A percentile compares a stretch with the other conserved stretches of the same genome.
These are phyloP conservation scores for Fusarium haematococcum DNA, from an alignment of 2,329 filamentous ascomycete species.

Conservation along the genomic window DNA sequence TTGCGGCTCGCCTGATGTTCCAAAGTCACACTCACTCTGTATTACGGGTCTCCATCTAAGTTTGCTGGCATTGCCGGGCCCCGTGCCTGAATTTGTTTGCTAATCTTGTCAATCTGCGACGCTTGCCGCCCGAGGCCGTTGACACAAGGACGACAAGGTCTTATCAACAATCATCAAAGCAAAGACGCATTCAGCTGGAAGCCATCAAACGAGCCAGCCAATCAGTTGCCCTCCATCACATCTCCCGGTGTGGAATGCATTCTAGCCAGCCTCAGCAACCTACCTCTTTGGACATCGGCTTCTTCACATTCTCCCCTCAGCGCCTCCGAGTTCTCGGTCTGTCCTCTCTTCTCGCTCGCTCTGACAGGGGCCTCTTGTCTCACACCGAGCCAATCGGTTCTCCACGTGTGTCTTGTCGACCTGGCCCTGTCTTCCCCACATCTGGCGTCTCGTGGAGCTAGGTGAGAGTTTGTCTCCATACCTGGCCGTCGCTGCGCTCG, in stretches of 20 bases:
- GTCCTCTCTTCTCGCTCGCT: conserved; percentile 19
- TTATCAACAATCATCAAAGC: background rate
- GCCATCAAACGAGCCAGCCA: background rate
- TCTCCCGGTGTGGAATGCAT: conserved; percentile 20
- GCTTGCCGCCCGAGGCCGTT: conserved; percentile 28
- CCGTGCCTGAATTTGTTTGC: conserved; percentile 32
- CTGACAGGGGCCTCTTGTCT: conserved; percentile 27
- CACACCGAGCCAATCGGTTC: conserved; percentile 30
- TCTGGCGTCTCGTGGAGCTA: conserved; percentile 1
- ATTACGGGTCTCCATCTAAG: conserved; percentile 23
- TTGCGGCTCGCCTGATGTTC: conserved; percentile 28
- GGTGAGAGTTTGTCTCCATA: background rate
- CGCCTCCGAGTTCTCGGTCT: background rate
- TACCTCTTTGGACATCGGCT: conserved; percentile 19
- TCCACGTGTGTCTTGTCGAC: conserved; percentile 33
- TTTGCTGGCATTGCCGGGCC: conserved; percentile 19
- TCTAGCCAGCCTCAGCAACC: conserved; percentile 13
- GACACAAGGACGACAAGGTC: conserved; percentile 14
- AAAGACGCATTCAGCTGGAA: background rate
- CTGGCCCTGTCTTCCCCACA: conserved; percentile 10
- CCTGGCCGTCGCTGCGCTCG: background rate
- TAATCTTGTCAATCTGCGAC: conserved; percentile 34
- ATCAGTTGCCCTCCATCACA: conserved; percentile 3
- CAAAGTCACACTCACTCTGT: conserved; percentile 20
- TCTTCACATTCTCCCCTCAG: conserved; percentile 12